Evolutionary conservation across 352 stramenopile species (phyloP), one percentile per base, ranked within the genome.

Genomic region (Thraustotheca clavata): DNA sequence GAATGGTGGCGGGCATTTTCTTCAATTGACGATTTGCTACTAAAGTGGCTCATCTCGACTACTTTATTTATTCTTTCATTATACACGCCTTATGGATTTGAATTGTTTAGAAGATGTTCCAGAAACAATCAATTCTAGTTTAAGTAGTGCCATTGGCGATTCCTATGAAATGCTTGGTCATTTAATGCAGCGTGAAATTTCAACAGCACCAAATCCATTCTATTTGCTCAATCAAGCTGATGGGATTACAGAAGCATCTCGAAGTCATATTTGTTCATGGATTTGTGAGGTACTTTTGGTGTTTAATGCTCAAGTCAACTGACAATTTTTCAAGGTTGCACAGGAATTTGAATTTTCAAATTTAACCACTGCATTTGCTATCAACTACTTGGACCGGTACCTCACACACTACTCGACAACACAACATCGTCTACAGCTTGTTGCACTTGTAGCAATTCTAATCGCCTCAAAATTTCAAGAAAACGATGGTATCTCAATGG

Each of bases 331-430:
- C 43, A 11, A 52, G 18, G 39, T 65, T n/a, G n/a, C 57, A 9
- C 27, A 22, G 9, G 57, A 65, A 27, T 74, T 74, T 41, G 26
- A 69, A 32, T 68, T 74, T 27, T 39, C 40, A 12, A 12, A 18
- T 32, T 59, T 69, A 26, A 68, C 63, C 4, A 62, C 48, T 22
- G 62, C 50, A 35, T 24, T 71, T 20, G 60, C 69, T 14, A 63
- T 66, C 35, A 74, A 74, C 66, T 74, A 74, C 65, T 52, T 74
- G n/a, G 69, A 74, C 60, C 43, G 69, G 20, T 72, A 72, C 36
- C 48, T 74, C 2, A 57, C 34, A 16, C 26, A 38, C 2, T 24
- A 48, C 16, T 60, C 65, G 43, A 49, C 26, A 24, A 65, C 59
- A 22, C 62, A 59, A 43, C 47, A 62, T 46, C 49, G 61, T 18